A percentile compares a stretch with the other conserved stretches of the same genome.
These are phyloP conservation scores for Naganishia friedmannii DNA, from an alignment of 768 basidiomycete species.

Conservation along the genomic window DNA sequence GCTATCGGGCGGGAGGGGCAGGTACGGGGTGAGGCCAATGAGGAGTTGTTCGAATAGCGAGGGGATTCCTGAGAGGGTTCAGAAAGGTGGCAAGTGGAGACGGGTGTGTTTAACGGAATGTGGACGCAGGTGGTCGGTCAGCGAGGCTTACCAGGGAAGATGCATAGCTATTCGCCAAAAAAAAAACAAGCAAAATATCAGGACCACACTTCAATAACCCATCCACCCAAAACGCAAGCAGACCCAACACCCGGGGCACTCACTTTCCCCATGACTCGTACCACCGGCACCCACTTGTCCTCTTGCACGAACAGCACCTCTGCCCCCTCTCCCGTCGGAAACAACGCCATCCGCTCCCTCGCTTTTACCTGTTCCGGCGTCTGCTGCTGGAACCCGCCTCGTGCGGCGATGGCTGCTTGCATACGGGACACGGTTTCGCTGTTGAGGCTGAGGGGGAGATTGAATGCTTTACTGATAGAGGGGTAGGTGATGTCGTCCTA, in stretches of 20 bases:
- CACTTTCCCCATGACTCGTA: slow-evolving; percentile 71
- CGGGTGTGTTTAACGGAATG: too few relatives aligned
- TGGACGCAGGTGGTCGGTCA: too few relatives aligned
- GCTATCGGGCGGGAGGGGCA: slow-evolving; percentile 72
- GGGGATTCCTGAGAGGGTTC: slow-evolving; percentile 58
- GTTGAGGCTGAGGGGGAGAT: slow-evolving; percentile 66
- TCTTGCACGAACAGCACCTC: slow-evolving; percentile 75
- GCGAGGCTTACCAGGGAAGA: slow-evolving; percentile 67
- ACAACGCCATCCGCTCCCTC: slow-evolving; percentile 81
- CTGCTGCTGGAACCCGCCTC: slow-evolving; percentile 59
- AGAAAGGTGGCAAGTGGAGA: too few relatives aligned
- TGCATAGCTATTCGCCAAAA: slow-evolving; percentile 63
- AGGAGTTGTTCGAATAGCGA: slow-evolving; percentile 77
- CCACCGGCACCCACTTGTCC: slow-evolving; percentile 91
- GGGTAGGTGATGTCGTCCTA: slow-evolving; percentile 76
- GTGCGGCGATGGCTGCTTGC: slow-evolving; percentile 59
- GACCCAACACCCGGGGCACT: slow-evolving; percentile 14
- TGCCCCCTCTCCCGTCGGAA: slow-evolving; percentile 63
- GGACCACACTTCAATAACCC: background rate
- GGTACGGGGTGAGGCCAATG: slow-evolving; percentile 65
- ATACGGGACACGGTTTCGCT: slow-evolving; percentile 74
- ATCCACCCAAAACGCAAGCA: too few relatives aligned
- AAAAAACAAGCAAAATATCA: background rate
- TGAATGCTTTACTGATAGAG: slow-evolving; percentile 80
- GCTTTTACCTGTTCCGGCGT: slow-evolving; percentile 73